Base-by-base conservation (phyloP, 2,329 filamentous ascomycete genomes). In the Sporothrix humicola region DNA sequence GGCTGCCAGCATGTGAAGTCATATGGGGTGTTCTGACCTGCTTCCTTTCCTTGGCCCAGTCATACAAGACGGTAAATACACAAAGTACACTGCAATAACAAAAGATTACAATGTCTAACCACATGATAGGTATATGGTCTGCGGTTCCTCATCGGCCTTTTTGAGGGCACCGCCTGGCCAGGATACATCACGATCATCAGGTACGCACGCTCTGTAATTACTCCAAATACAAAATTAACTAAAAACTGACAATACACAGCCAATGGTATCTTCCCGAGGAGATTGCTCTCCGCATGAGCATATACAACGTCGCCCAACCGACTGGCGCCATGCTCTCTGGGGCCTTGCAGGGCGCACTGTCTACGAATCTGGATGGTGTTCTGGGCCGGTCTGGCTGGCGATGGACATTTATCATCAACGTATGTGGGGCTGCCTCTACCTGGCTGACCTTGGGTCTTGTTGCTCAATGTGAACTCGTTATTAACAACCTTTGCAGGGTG, bases 251-350 rank as follows among this genome's bases (percentile, higher is more conserved):
- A 44, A 46, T 37, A 8, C 2, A 17, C 26, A 74, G 73, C 66
- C 73, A 74, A 13, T 74, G 73, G 73, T 74, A 74, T 42, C 48
- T 74, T 48, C 73, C 73, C 12, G 52, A 74, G 9, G 73, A 74
- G 58, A 68, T 74, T 48, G 70, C 73, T 1, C 58, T 74, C 12
- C 70, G 73, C 20, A 74, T 74, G 73, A 74, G 73, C 63, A 58
- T 74, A 23, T 74, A 74, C 66, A 74, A 74, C n/a, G 69, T 74
- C 37, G 73, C 73, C 17, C 73, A 74, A 50, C 73, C 73, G 12
- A 74, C 73, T 1, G 73, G 73, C 2, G 70, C 73, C 17, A 74
- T 72, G 73, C 56, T 74, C 2, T 74, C 73, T 1, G 69, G 69
- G 0, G 73, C 70, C 2, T 52, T 74, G 65, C 73, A 74, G 37